phyloP scores from a whole-genome alignment of 106 monocot genomes.

The Iris macrosiphon region DNA sequence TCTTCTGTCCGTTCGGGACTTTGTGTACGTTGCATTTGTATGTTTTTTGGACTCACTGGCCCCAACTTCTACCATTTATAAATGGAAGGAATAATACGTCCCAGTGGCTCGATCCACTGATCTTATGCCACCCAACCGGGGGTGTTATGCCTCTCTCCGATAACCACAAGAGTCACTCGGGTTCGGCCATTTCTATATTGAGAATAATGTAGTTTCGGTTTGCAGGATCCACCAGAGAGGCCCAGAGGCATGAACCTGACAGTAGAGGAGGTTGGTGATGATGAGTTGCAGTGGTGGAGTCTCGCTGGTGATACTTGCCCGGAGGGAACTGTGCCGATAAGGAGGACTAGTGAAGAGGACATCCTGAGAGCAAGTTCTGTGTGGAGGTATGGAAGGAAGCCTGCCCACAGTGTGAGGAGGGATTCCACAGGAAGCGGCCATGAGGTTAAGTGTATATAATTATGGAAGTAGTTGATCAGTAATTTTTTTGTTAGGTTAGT shows the following conservation, averaged over 20 bases:
- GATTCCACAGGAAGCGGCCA: conserved; percentile 49
- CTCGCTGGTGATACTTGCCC: conserved; percentile 48
- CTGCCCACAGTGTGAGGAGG: conserved; percentile 30
- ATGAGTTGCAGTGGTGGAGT: conserved; percentile 30
- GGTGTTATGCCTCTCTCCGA: neutral
- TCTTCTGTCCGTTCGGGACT: neutral
- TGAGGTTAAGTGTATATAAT: conserved; percentile 22
- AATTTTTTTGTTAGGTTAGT: neutral
- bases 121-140: too few relatives aligned
- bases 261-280: conserved; percentile 7
- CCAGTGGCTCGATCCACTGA: too few relatives aligned
- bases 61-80: too few relatives aligned
- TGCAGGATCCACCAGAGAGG: conserved; percentile 45
- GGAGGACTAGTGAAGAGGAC: conserved; percentile 52
- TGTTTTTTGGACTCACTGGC: too few relatives aligned
- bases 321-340: conserved; percentile 42
- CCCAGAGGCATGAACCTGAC: conserved; percentile 31
- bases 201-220: conserved; percentile 18
- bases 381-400: conserved; percentile 41
- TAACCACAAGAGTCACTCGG: too few relatives aligned
- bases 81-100: too few relatives aligned
- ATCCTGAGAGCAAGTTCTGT: conserved; percentile 41
- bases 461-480: neutral
- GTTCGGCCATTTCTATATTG: too few relatives aligned
- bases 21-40: too few relatives aligned